These are phyloP conservation scores for Candida hungchunana DNA, from an alignment of 805 yeast species.

Conservation along the genomic window DNA sequence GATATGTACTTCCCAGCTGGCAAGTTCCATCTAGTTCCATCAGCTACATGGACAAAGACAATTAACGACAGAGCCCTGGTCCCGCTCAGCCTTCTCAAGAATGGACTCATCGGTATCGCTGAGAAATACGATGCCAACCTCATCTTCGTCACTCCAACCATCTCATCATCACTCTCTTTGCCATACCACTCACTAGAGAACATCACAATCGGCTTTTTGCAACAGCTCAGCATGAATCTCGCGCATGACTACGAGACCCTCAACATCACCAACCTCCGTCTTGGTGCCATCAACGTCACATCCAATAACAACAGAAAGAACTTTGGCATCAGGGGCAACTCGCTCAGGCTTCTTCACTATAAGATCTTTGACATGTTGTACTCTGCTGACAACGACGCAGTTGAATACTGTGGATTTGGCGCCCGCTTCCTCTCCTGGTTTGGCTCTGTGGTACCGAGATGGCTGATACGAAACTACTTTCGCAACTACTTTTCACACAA, in stretches of 20 bases:
- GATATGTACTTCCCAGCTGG: constrained; percentile 65
- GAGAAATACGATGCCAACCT: constrained; percentile 47
- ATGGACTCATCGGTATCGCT: constrained; percentile 51
- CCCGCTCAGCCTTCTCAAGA: constrained; percentile 47
- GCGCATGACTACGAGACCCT: constrained; percentile 36
- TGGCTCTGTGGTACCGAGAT: constrained; percentile 21
- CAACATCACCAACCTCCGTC: constrained; percentile 38
- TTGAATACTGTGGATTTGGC: constrained; percentile 24
- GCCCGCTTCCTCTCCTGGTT: constrained; percentile 19
- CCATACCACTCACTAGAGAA: constrained; percentile 66
- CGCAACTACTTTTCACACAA: constrained; percentile 10
- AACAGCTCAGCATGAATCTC: constrained; percentile 34
- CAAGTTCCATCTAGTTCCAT: constrained; percentile 54
- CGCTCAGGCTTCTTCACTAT: constrained; percentile 18
- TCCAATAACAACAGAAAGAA: constrained; percentile 24
- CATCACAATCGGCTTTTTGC: constrained; percentile 43
- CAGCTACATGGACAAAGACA: constrained; percentile 46
- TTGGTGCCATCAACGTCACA: constrained; percentile 44
- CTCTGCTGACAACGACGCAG: constrained; percentile 12
- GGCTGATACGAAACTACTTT: constrained; percentile 18
- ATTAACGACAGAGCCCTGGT: constrained; percentile 42
- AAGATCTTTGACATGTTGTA: constrained; percentile 25
- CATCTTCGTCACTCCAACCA: constrained; percentile 50
- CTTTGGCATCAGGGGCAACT: constrained; percentile 22
- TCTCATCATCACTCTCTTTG: constrained; percentile 48